Evolutionary conservation across 2,329 filamentous ascomycete species (phyloP).

Genomic region (Myriosclerotinia duriaeana): DNA sequence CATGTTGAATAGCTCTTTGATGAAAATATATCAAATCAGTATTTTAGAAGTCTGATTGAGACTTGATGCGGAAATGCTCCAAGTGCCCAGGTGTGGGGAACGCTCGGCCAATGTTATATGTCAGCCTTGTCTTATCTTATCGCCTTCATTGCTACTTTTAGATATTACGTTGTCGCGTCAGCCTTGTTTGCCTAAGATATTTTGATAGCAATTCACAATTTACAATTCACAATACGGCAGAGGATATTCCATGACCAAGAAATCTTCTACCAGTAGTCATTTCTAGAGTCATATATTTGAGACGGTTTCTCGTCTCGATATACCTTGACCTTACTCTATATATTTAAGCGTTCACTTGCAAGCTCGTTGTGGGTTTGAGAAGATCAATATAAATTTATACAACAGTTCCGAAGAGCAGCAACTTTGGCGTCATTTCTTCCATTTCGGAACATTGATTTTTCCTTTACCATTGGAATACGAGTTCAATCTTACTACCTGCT

Average conservation of each 20-base stretch:
- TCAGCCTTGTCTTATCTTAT: constrained; percentile 16
- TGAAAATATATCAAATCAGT: not conserved
- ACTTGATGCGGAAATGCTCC: constrained; percentile 15
- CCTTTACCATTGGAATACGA: not conserved
- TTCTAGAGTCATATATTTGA: not conserved
- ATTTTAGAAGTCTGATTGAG: not conserved
- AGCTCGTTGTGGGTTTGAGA: not conserved
- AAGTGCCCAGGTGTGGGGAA: constrained; percentile 23
- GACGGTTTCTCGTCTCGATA: no score
- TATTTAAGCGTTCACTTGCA: not conserved
- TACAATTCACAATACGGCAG: not conserved
- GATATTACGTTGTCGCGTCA: constrained; percentile 5
- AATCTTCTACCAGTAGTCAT: not conserved
- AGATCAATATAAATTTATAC: not conserved
- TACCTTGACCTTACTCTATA: not conserved
- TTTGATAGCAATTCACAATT: constrained; percentile 1
- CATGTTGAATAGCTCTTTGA: constrained; percentile 53
- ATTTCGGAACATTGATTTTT: no score
- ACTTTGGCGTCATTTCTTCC: no score
- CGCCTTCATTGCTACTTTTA: no score
- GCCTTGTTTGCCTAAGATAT: constrained; percentile 1
- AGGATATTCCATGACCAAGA: not conserved
- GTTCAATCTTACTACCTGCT: not conserved
- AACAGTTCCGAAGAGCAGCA: no score
- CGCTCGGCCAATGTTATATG: not conserved